Evolutionary conservation across 352 stramenopile species (phyloP), one percentile per base, ranked within the genome.

Genomic region (Phytophthora pisi): DNA sequence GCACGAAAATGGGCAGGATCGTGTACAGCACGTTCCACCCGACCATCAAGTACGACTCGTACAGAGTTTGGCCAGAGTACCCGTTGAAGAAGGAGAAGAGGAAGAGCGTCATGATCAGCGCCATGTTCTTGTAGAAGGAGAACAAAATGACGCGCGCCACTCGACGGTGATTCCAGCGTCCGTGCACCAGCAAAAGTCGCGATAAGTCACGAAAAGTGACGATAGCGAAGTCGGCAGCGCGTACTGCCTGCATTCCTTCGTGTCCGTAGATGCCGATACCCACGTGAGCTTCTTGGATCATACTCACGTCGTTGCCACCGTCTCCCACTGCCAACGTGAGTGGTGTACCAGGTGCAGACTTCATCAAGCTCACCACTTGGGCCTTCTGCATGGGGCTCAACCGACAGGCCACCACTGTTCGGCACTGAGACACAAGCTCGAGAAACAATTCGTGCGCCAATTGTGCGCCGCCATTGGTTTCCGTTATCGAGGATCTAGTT

Each of bases 271-370:
- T 99, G 3, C 98, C 98, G 53, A 99, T 95, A 28, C 98, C 98
- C 46, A 99, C 94, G 54, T 99, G 95, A 34, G 98, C 98, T 77
- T 98, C 96, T 83, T 99, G 97, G 61, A 99, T 99, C 98, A 99
- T 99, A 57, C 96, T 97, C 23, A 99, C 97, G 70, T 99, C 98
- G 68, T 99, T 99, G 1, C 97, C 98, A 46, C 98, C 98, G 76
- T 99, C 98, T 18, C 98, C 98, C 53, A 99, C 98, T 5, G 97
- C 97, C 5, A 99, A 79, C 0, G 96, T 98, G 11, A 96, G 46
- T 0, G 86, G 96, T 16, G 84, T 72, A 1, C 78, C 82, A 5
- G 84, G 79, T 3, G 84, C 82, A 0, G 73, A 74, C 38, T 95
- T 96, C 64, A 99, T 98, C 18, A 99, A 82, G 49, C 95, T 89